Conservation (phyloP, 106 monocot species). For the Narthecium ossifragum region DNA sequence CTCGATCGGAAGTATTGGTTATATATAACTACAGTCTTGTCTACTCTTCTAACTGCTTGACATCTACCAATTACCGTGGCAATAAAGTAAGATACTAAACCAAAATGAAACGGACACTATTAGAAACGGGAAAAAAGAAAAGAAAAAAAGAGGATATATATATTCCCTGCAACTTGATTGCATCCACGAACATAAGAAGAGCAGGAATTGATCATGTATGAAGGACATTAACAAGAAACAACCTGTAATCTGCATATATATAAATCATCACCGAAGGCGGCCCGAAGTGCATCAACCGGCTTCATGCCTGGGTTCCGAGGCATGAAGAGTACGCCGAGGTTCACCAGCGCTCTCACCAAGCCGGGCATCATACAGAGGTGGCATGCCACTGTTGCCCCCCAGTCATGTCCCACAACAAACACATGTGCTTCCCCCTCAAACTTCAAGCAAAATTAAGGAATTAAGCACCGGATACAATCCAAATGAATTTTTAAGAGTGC, state of each 20-base stretch:
- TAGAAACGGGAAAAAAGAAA: too few relatives aligned
- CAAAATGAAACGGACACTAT: too few relatives aligned
- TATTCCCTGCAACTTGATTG: too few relatives aligned
- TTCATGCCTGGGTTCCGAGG: conserved; percentile 16
- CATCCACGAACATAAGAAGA: too few relatives aligned
- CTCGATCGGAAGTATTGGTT: too few relatives aligned
- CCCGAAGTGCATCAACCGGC: conserved; percentile 27
- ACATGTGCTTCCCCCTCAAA: conserved; percentile 14
- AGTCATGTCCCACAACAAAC: conserved; percentile 56
- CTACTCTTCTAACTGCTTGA: too few relatives aligned
- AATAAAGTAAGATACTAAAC: too few relatives aligned
- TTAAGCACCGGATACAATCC: too few relatives aligned
- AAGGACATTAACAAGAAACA: too few relatives aligned
- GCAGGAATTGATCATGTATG: not conserved
- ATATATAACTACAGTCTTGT: too few relatives aligned
- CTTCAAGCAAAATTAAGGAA: not conserved
- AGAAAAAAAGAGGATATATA: too few relatives aligned
- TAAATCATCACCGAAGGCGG: conserved; percentile 33
- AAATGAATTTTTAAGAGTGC: not conserved
- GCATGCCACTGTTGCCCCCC: conserved; percentile 62
- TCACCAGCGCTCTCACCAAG: conserved; percentile 43
- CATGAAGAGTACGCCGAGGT: conserved; percentile 14
- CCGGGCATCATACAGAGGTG: conserved; percentile 42
- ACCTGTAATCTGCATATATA: conserved; percentile 35
- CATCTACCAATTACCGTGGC: too few relatives aligned